Percentiles rank a stretch among this genome's conserved stretches.
phyloP scores from a whole-genome alignment of 2,329 filamentous ascomycete species.

The Harringtonia lauricola region DNA sequence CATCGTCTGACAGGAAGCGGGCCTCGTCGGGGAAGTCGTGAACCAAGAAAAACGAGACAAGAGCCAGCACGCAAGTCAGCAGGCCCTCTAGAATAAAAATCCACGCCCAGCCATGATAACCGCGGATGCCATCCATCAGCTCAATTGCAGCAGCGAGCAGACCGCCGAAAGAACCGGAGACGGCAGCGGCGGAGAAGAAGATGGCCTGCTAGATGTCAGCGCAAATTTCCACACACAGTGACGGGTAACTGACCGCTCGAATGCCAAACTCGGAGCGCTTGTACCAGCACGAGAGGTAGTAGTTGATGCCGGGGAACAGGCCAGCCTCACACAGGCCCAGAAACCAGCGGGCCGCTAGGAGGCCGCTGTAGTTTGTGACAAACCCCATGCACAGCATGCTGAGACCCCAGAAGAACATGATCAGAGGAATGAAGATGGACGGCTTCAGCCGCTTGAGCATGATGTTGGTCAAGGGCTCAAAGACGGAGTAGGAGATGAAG shows the following conservation, averaged over 20 bases:
- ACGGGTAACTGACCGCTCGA: slow-evolving; percentile 28
- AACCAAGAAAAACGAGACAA: slow-evolving; percentile 60
- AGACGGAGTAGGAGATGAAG: slow-evolving; percentile 74
- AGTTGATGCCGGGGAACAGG: slow-evolving; percentile 58
- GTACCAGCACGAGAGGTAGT: slow-evolving; percentile 72
- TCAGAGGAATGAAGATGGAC: slow-evolving; percentile 68
- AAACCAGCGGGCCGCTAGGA: slow-evolving; percentile 60
- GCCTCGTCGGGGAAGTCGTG: slow-evolving; percentile 71
- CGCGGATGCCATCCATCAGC: slow-evolving; percentile 50
- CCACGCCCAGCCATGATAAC: slow-evolving; percentile 44
- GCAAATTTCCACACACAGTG: not conserved
- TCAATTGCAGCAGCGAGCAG: slow-evolving; percentile 58
- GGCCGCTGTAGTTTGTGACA: slow-evolving; percentile 48
- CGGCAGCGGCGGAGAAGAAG: slow-evolving; percentile 69
- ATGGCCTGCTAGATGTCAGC: slow-evolving; percentile 35
- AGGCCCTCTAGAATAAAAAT: slow-evolving; percentile 59
- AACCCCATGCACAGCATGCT: slow-evolving; percentile 62
- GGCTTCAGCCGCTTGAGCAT: slow-evolving; percentile 67
- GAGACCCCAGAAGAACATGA: slow-evolving; percentile 64
- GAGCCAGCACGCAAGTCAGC: slow-evolving; percentile 52
- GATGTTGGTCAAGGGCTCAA: slow-evolving; percentile 69
- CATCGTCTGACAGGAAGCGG: slow-evolving; percentile 52
- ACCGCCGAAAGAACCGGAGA: slow-evolving; percentile 65
- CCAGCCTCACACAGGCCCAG: slow-evolving; percentile 66
- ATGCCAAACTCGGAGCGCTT: slow-evolving; percentile 64